Evolutionary conservation across 78 protist species (phyloP).

Genomic region (Dictyostelium purpureum): DNA sequence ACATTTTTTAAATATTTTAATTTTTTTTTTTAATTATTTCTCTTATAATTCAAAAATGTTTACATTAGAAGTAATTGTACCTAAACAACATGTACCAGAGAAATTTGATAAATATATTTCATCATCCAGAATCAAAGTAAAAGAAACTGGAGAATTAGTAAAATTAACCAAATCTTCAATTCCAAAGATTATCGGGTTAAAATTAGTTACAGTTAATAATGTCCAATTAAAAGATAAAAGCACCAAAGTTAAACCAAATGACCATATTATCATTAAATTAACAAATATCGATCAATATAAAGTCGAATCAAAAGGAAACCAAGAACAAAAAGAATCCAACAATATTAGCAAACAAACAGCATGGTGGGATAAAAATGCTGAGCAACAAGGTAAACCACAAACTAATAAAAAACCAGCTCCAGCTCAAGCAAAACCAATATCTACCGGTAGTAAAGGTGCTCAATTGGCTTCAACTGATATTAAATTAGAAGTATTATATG

Average conservation of each 20-base stretch:
- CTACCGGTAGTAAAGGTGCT: neutral
- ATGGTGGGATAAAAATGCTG: neutral
- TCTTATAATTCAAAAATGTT: neutral
- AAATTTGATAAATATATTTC: conserved; percentile 37
- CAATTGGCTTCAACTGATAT: conserved; percentile 36
- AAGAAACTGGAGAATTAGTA: conserved; percentile 19
- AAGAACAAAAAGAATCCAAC: neutral
- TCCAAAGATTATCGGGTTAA: conserved; percentile 3
- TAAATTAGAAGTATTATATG: conserved; percentile 4
- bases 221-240: conserved; percentile 22
- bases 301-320: neutral
- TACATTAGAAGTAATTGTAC: conserved; percentile 58
- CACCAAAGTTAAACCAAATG: conserved; percentile 29
- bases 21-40: neutral
- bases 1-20: neutral
- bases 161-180: conserved; percentile 33
- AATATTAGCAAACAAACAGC: neutral
- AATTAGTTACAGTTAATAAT: conserved; percentile 16
- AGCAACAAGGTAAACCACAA: neutral
- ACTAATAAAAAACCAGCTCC: neutral
- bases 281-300: conserved; percentile 20
- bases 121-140: neutral
- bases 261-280: neutral
- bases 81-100: conserved; percentile 54
- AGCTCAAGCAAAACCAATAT: neutral